Percentiles rank a stretch among this genome's conserved stretches.
Conservation (phyloP, 495 filamentous ascomycete genomes). For the Neurospora sp. region DNA sequence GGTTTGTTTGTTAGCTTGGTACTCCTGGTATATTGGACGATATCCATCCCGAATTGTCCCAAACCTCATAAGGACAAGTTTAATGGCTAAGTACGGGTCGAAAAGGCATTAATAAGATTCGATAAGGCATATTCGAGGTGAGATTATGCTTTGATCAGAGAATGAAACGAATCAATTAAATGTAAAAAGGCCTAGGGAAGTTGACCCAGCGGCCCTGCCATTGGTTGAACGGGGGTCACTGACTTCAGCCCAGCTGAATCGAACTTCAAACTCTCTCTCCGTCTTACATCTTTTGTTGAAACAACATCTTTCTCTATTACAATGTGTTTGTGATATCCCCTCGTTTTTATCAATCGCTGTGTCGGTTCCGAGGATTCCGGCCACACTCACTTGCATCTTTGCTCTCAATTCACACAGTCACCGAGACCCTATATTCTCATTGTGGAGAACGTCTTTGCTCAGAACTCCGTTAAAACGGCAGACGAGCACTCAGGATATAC, state of each 20-base stretch:
- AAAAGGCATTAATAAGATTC: too few relatives aligned
- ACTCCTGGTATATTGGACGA: too few relatives aligned
- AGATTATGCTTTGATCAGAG: too few relatives aligned
- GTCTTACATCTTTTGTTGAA: background rate
- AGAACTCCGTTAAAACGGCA: background rate
- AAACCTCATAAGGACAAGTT: too few relatives aligned
- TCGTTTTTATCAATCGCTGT: background rate
- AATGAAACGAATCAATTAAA: too few relatives aligned
- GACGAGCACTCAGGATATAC: background rate
- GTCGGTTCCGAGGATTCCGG: background rate
- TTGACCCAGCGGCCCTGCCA: background rate
- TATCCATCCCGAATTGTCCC: too few relatives aligned
- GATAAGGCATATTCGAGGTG: too few relatives aligned
- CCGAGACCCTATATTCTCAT: background rate
- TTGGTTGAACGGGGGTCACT: conserved; percentile 2
- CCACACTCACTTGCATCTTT: background rate
- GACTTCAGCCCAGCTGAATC: conserved; percentile 2
- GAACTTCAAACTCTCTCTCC: background rate
- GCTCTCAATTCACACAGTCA: background rate
- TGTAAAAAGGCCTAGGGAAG: too few relatives aligned
- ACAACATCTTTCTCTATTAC: background rate
- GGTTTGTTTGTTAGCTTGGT: too few relatives aligned
- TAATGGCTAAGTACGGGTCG: too few relatives aligned
- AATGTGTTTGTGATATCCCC: background rate
- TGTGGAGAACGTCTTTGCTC: background rate